These are phyloP conservation scores for Trichopus zeylanicus DNA, from an alignment of 116 monocot genomes.

Conservation along the genomic window DNA sequence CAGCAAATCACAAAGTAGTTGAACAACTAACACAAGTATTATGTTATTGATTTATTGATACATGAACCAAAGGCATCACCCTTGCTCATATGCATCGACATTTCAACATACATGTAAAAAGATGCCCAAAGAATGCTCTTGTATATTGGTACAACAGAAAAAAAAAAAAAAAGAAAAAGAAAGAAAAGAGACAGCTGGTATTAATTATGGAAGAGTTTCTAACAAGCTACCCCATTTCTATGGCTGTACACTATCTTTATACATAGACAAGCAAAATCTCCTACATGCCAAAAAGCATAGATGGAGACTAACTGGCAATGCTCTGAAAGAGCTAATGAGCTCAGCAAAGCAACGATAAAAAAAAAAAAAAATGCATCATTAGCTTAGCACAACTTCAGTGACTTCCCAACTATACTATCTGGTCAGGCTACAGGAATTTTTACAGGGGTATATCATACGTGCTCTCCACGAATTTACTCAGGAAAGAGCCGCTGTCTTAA, in stretches of 20 bases:
- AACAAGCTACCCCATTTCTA: background rate
- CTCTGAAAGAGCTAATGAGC: too few relatives aligned
- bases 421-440: background rate
- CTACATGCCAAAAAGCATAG: too few relatives aligned
- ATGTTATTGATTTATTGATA: too few relatives aligned
- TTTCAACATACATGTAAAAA: too few relatives aligned
- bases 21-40: too few relatives aligned
- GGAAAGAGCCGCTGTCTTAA: conserved; percentile 11
- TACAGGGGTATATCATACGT: background rate
- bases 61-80: too few relatives aligned
- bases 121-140: too few relatives aligned
- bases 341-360: too few relatives aligned
- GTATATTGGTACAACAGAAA: background rate
- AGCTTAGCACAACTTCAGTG: conserved; percentile 1
- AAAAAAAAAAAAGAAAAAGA: background rate
- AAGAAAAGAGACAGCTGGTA: too few relatives aligned
- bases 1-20: too few relatives aligned
- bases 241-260: background rate
- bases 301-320: too few relatives aligned
- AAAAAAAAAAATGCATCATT: background rate
- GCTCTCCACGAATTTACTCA: conserved; percentile 7
- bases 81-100: too few relatives aligned
- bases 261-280: background rate
- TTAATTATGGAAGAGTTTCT: background rate
- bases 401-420: background rate